phyloP scores from a whole-genome alignment of 2,329 filamentous ascomycete species.

The Colletotrichum tamarilloi region DNA sequence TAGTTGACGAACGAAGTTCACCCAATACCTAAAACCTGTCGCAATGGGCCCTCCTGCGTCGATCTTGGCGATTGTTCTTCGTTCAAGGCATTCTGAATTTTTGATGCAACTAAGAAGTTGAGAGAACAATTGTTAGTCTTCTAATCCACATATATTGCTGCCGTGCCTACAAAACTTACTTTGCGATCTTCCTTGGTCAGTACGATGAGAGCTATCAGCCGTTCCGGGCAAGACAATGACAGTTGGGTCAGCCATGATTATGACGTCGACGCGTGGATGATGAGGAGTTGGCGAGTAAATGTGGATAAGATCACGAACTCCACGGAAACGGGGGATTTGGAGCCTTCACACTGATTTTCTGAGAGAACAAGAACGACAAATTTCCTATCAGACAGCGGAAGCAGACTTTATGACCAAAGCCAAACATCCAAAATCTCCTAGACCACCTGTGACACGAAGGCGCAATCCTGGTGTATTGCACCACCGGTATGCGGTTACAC shows the following conservation, averaged over 20 bases:
- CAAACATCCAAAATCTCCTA: no score
- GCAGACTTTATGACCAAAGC: no score
- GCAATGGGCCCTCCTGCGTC: not conserved
- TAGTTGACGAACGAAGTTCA: not conserved
- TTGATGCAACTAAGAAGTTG: not conserved
- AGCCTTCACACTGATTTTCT: no score
- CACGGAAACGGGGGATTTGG: no score
- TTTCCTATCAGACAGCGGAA: no score
- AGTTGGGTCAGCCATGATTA: constrained; percentile 1
- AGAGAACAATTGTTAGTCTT: not conserved
- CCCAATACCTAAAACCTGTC: constrained; percentile 3
- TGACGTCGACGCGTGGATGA: not conserved
- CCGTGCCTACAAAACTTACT: not conserved
- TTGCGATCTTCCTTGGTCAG: not conserved
- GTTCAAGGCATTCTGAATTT: not conserved
- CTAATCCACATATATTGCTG: rapidly evolving
- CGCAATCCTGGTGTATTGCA: no score
- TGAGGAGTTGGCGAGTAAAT: no score
- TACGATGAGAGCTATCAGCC: not conserved
- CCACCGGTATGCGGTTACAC: no score
- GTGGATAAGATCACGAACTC: no score
- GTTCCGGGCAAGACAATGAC: not conserved
- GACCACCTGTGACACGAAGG: no score
- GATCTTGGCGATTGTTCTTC: not conserved
- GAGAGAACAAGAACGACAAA: no score